phyloP scores from a whole-genome alignment of 257 asterid genomes.

The Capsicum chinense region DNA sequence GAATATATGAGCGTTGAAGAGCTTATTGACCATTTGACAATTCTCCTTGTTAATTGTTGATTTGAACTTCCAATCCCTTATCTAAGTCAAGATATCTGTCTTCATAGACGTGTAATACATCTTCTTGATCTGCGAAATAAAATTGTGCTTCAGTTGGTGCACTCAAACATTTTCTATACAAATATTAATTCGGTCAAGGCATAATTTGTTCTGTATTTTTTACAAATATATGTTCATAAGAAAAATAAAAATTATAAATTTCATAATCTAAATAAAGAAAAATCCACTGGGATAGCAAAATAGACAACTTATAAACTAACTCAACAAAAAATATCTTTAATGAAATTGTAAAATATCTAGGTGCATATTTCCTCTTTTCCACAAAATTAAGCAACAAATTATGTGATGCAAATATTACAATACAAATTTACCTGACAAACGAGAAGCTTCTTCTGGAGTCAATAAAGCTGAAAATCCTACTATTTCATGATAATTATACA shows the following conservation, averaged over 20 bases:
- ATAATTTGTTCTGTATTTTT: neutral
- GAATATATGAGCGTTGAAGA: no score
- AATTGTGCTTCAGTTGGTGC: neutral
- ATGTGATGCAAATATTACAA: neutral
- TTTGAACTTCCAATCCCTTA: neutral
- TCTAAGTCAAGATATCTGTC: neutral
- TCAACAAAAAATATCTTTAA: no score
- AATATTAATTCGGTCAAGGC: neutral
- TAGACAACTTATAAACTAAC: no score
- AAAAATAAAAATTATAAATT: no score
- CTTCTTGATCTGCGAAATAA: neutral
- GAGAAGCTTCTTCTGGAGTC: slow-evolving; percentile 33
- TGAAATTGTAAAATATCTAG: no score
- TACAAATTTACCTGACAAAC: slow-evolving; percentile 22
- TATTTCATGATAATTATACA: slow-evolving; percentile 31
- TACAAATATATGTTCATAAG: no score
- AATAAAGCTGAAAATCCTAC: slow-evolving; percentile 36
- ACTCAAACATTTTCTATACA: neutral
- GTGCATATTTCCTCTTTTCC: no score
- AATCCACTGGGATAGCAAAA: neutral
- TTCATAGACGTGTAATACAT: neutral
- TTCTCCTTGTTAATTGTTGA: neutral
- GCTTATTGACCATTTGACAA: neutral
- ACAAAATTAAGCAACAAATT: neutral
- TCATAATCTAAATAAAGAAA: neutral